phyloP scores from a whole-genome alignment of 805 yeast genomes.

The Grigorovia transvaalensis region DNA sequence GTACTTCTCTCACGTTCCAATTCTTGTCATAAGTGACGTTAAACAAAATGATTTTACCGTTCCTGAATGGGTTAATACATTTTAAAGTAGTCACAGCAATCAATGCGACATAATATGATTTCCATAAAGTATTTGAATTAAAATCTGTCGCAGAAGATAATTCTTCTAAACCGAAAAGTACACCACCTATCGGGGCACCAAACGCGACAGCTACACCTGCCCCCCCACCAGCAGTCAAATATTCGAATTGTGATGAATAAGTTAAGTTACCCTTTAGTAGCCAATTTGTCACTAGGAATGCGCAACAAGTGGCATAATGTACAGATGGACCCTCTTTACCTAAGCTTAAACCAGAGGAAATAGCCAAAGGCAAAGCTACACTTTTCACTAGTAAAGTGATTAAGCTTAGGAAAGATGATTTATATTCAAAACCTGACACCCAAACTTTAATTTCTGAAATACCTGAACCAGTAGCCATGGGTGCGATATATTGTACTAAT shows the following conservation, averaged over 20 bases:
- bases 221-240: conserved; percentile 80
- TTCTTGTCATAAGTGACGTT: conserved; percentile 78
- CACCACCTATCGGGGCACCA: conserved; percentile 96
- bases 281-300: conserved; percentile 57
- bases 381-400: conserved; percentile 67
- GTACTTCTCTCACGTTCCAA: conserved; percentile 83
- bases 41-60: conserved; percentile 88
- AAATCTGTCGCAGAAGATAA: conserved; percentile 57
- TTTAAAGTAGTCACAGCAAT: conserved; percentile 78
- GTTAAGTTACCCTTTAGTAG: conserved; percentile 32
- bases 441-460: conserved; percentile 94
- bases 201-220: conserved; percentile 99
- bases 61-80: conserved; percentile 79
- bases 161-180: conserved; percentile 85
- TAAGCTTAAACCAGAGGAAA: conserved; percentile 84
- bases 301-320: conserved; percentile 96
- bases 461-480: conserved; percentile 94
- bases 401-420: conserved; percentile 66
- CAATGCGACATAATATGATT: conserved; percentile 81
- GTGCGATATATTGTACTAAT: conserved; percentile 63
- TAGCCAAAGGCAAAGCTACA: conserved; percentile 76
- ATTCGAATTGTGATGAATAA: conserved; percentile 27
- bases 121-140: conserved; percentile 75
- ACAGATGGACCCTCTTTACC: conserved; percentile 99
- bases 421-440: conserved; percentile 70